Conservation (phyloP, 495 filamentous ascomycete genomes). For the Recurvomyces mirabilis region DNA sequence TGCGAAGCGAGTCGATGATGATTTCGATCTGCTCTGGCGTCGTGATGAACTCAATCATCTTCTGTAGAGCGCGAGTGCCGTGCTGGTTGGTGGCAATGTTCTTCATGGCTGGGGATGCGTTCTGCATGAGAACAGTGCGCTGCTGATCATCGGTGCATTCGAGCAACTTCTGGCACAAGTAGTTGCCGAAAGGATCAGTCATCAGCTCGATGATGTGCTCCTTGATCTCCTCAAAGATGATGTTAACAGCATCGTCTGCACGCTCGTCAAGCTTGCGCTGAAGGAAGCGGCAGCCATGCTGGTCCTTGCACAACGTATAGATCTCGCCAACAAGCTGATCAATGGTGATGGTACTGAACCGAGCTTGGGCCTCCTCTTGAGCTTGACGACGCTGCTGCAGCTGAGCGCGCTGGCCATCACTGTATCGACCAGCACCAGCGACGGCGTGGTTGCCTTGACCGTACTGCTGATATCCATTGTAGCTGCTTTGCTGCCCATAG, state of each 20-base stretch:
- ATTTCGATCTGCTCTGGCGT: constrained; percentile 65
- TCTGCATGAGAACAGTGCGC: constrained; percentile 82
- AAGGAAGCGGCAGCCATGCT: constrained; percentile 89
- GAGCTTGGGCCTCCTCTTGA: constrained; percentile 9
- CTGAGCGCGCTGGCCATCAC: constrained; percentile 6
- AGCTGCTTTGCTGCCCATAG: constrained; percentile 38
- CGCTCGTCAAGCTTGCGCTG: constrained; percentile 96
- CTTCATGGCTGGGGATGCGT: constrained; percentile 73
- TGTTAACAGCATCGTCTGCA: constrained; percentile 66
- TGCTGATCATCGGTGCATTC: constrained; percentile 90
- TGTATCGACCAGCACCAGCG: constrained; percentile 14
- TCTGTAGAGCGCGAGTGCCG: constrained; percentile 89
- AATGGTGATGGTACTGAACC: constrained; percentile 41
- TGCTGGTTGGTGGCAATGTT: constrained; percentile 92
- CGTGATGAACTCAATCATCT: constrained; percentile 96
- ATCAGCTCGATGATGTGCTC: constrained; percentile 90
- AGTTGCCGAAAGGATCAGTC: constrained; percentile 98
- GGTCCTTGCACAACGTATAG: constrained; percentile 85
- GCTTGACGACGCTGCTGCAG: constrained; percentile 41
- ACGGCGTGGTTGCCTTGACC: constrained; percentile 10
- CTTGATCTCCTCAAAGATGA: constrained; percentile 89
- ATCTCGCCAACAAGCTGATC: constrained; percentile 70
- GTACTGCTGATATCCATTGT: constrained; percentile 35
- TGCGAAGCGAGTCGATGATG: constrained; percentile 66
- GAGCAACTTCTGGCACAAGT: constrained; percentile 91